These are phyloP conservation scores for Hypomyces rosellus DNA, from an alignment of 2,329 filamentous ascomycete species.

Conservation along the genomic window DNA sequence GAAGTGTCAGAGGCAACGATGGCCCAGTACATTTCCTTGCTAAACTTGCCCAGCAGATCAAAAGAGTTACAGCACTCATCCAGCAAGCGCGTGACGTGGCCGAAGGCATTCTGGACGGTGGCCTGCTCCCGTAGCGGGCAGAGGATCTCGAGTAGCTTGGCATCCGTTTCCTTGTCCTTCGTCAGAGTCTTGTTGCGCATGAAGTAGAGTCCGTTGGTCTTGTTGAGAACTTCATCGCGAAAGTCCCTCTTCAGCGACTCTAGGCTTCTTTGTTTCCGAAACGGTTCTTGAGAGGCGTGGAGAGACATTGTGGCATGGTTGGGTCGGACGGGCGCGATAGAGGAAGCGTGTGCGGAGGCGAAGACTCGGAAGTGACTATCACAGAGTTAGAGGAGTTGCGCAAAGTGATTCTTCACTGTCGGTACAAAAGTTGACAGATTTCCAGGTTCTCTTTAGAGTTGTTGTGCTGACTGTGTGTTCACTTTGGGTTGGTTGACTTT, in stretches of 20 bases:
- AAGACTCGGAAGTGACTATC: no score
- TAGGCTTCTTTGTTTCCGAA: slow-evolving; percentile 5
- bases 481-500: no score
- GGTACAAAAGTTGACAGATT: no score
- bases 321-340: background rate
- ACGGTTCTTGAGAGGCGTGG: background rate
- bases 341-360: no score
- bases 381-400: no score
- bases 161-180: background rate
- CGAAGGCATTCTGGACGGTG: background rate
- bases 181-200: background rate
- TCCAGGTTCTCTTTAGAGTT: no score
- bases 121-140: slow-evolving; percentile 4
- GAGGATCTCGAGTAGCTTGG: slow-evolving; percentile 1
- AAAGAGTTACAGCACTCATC: slow-evolving; percentile 7
- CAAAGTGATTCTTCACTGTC: no score
- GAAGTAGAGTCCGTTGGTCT: slow-evolving; percentile 8
- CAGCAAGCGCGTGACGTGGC: slow-evolving; percentile 1
- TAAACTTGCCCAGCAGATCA: background rate
- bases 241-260: slow-evolving; percentile 6
- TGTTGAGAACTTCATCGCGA: slow-evolving; percentile 3
- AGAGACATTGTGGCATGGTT: background rate
- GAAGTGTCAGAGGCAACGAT: slow-evolving; percentile 1
- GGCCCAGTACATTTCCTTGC: background rate
- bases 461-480: no score